Percentiles rank a stretch among this genome's conserved stretches.
phyloP scores from a whole-genome alignment of 1,139 yeast genomes.

The Yamadazyma aaseri region DNA sequence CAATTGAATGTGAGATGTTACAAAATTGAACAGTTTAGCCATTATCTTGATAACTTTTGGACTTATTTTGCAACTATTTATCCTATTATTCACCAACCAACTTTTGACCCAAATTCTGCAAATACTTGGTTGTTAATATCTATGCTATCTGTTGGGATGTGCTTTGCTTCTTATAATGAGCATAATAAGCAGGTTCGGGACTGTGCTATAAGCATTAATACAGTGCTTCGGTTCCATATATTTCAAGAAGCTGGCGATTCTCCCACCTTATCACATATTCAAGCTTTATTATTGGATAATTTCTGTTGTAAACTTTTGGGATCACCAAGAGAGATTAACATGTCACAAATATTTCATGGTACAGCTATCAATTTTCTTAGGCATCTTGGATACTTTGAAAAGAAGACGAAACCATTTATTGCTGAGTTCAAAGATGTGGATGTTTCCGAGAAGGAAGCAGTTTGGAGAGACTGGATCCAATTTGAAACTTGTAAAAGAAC shows the following conservation, averaged over 20 bases:
- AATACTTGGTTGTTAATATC: neutral
- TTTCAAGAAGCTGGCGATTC: slow-evolving; percentile 11
- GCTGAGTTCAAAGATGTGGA: no score
- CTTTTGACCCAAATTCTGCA: slow-evolving; percentile 26
- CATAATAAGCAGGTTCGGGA: neutral
- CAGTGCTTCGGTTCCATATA: neutral
- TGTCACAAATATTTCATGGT: slow-evolving; percentile 29
- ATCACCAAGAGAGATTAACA: slow-evolving; percentile 19
- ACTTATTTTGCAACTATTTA: slow-evolving; percentile 26
- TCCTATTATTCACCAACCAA: slow-evolving; percentile 38
- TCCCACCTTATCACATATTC: slow-evolving; percentile 18
- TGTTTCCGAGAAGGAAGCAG: neutral
- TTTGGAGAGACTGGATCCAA: neutral
- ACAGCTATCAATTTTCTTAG: slow-evolving; percentile 25
- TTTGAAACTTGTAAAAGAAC: neutral
- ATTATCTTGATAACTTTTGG: slow-evolving; percentile 20
- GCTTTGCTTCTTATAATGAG: neutral
- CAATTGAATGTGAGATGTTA: no score
- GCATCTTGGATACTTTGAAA: slow-evolving; percentile 24
- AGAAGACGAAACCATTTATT: slow-evolving; percentile 20
- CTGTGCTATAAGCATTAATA: no score
- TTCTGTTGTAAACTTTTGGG: slow-evolving; percentile 23
- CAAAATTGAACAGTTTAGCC: no score
- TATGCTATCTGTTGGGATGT: neutral
- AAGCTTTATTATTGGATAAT: slow-evolving; percentile 22